Base-by-base conservation (phyloP, 768 basidiomycete species). In the Sporobolomyces pararoseus region DNA sequence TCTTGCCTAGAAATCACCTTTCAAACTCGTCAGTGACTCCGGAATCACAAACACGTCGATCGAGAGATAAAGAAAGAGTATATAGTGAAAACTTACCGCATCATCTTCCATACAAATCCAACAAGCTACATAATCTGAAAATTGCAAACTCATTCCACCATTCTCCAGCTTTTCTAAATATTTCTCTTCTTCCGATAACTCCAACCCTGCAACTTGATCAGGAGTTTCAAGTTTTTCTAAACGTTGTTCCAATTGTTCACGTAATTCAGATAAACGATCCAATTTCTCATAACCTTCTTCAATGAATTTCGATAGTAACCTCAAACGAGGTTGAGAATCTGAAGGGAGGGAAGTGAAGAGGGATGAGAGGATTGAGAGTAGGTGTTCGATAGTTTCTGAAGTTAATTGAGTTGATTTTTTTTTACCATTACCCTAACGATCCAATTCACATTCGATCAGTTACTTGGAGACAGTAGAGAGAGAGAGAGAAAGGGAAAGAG, bases 101-200 rank as follows among this genome's bases (percentile, higher is more conserved):
- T 98, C 95, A 75, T 98, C 95, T 80, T 99, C 96, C 93, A 97
- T 94, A 64, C 86, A 84, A 32, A 97, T 80, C 96, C 96, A 99
- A 7, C 89, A 92, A 46, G 97, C 80, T 68, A 97, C 89, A 75
- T 94, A 97, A 79, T 98, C 95, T 47, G 91, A 85, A 23, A 88
- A 91, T 76, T 98, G 95, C 12, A 98, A 80, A 2, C 88, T 89
- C 77, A 89, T 92, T 51, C 96, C 80, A 0, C 96, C 96, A 3
- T 87, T 86, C 66, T 96, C 92, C 42, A 98, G 80, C 63, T 89
- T 85, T 37, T 87, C 86, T n/a, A 96, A 81, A 81, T 98, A 97
- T 83, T 84, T 73, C 35, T 90, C 88, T 74, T 89, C 87, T 68
- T 88, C 84, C 37, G 88, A 88, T 21, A 83, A 77, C 1, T 81